These are phyloP conservation scores for Penicillium aurantiogriseum DNA, from an alignment of 2,329 filamentous ascomycete genomes.

Conservation along the genomic window DNA sequence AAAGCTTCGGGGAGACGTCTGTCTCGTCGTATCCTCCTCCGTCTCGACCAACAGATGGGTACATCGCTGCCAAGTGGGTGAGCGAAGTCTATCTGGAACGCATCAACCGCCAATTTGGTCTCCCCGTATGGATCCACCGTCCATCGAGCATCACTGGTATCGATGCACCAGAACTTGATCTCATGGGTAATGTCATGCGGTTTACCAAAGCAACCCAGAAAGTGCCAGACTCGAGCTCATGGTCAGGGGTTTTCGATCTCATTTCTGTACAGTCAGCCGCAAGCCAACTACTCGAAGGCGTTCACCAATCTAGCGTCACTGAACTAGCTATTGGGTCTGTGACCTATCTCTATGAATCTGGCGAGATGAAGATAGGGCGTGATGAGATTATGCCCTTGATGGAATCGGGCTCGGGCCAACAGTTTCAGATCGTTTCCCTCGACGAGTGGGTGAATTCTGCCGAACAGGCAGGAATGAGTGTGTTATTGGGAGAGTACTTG, in stretches of 20 bases:
- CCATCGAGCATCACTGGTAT: slow-evolving; percentile 24
- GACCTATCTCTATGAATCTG: slow-evolving; percentile 15
- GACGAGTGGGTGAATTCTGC: slow-evolving; percentile 19
- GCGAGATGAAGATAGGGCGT: slow-evolving; percentile 16
- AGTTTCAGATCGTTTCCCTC: slow-evolving; percentile 14
- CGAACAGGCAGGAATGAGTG: slow-evolving; percentile 22
- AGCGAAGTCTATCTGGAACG: slow-evolving; percentile 40
- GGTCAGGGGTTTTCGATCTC: slow-evolving; percentile 22
- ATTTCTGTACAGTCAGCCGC: slow-evolving; percentile 22
- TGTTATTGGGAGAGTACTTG: slow-evolving; percentile 19
- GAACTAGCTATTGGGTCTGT: background rate
- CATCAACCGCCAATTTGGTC: slow-evolving; percentile 9
- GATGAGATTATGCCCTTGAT: slow-evolving; percentile 19
- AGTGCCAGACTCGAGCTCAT: slow-evolving; percentile 16
- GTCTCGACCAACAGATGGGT: slow-evolving; percentile 34
- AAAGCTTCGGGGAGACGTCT: slow-evolving; percentile 17
- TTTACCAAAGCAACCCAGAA: slow-evolving; percentile 16
- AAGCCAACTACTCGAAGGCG: slow-evolving; percentile 12
- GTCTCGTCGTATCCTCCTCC: slow-evolving; percentile 25
- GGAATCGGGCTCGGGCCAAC: slow-evolving; percentile 9
- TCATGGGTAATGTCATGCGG: slow-evolving; percentile 23
- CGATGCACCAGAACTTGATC: slow-evolving; percentile 20
- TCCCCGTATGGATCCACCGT: slow-evolving; percentile 35
- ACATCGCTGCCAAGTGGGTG: slow-evolving; percentile 42
- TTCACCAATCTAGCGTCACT: slow-evolving; percentile 7